phyloP scores from a whole-genome alignment of 345 rosid genomes.

The Brassica juncea region DNA sequence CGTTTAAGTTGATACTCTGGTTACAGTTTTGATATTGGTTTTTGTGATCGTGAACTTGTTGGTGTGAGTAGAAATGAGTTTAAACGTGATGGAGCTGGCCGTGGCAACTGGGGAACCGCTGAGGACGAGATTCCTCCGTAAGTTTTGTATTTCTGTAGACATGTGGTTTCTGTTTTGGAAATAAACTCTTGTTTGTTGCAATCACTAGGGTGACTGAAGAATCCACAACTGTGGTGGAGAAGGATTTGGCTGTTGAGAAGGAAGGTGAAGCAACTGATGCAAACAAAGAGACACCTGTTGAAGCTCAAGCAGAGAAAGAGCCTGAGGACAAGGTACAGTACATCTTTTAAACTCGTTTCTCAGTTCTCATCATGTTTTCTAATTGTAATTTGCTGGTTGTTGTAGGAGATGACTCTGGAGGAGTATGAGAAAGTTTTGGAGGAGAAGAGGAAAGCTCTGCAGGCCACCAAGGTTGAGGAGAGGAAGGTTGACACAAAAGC shows the following conservation, averaged over 20 bases:
- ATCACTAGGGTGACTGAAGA: slow-evolving; percentile 66
- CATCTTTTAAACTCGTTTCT: background rate
- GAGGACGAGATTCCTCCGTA: slow-evolving; percentile 72
- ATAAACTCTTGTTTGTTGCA: background rate
- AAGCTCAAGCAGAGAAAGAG: slow-evolving; percentile 44
- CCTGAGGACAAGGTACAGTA: slow-evolving; percentile 56
- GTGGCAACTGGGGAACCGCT: slow-evolving; percentile 85
- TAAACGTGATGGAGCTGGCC: slow-evolving; percentile 88
- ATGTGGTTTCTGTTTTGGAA: background rate
- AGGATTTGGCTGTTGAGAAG: slow-evolving; percentile 58
- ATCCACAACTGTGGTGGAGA: slow-evolving; percentile 51
- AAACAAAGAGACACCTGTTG: slow-evolving; percentile 42
- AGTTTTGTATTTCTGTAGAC: slow-evolving; percentile 21
- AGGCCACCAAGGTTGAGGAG: slow-evolving; percentile 56
- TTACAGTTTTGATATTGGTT: background rate
- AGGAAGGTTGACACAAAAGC: slow-evolving; percentile 68
- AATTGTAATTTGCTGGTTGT: background rate
- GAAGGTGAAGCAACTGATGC: slow-evolving; percentile 54
- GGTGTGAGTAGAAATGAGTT: slow-evolving; percentile 55
- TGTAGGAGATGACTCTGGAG: slow-evolving; percentile 82
- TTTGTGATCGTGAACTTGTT: background rate
- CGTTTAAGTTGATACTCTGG: background rate
- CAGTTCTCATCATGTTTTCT: background rate
- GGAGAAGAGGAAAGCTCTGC: slow-evolving; percentile 68
- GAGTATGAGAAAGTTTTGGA: slow-evolving; percentile 80